phyloP scores from a whole-genome alignment of 495 filamentous ascomycete genomes.

The Melanomma pulvis-pyrius region DNA sequence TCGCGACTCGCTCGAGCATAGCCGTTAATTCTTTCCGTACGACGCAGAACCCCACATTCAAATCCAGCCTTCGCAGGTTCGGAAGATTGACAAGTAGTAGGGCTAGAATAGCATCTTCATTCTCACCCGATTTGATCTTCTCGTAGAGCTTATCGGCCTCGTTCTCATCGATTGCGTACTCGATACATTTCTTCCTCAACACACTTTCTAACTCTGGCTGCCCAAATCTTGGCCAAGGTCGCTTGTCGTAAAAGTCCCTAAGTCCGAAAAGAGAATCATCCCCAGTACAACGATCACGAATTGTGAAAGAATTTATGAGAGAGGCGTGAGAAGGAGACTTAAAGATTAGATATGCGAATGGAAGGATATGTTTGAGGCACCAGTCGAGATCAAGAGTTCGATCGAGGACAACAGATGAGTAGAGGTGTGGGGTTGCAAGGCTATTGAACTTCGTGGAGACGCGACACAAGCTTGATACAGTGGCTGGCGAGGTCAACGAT shows the following conservation, averaged over 20 bases:
- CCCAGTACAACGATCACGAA: background rate
- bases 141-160: constrained; percentile 8
- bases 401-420: background rate
- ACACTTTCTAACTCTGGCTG: background rate
- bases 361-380: background rate
- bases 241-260: background rate
- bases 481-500: background rate
- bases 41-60: background rate
- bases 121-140: background rate
- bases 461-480: constrained; percentile 1
- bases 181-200: background rate
- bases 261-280: background rate
- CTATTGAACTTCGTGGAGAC: constrained; percentile 3
- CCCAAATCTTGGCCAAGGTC: background rate
- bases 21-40: background rate
- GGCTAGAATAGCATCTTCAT: constrained; percentile 1
- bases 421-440: constrained; percentile 9
- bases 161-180: constrained; percentile 1
- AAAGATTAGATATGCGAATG: constrained; percentile 7
- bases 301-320: constrained; percentile 1
- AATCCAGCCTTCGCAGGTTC: background rate
- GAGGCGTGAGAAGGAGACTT: constrained; percentile 3
- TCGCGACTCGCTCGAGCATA: background rate
- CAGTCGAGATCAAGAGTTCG: background rate
- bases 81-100: background rate